phyloP scores from a whole-genome alignment of 345 rosid genomes.

The Pistacia atlantica region DNA sequence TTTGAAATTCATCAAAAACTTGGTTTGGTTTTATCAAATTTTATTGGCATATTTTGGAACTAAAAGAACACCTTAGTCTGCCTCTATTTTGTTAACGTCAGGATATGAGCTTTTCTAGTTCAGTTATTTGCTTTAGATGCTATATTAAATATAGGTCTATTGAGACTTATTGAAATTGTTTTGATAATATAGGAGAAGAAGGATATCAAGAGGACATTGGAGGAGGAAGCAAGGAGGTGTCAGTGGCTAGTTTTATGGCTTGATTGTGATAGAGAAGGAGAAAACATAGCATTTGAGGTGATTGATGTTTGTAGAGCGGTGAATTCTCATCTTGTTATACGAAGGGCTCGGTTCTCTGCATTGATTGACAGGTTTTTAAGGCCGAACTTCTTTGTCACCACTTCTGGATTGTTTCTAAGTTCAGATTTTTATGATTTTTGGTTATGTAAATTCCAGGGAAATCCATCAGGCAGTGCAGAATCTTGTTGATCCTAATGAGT shows the following conservation, averaged over 20 bases:
- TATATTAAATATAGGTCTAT: neutral
- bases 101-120: neutral
- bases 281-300: conserved; percentile 94
- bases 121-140: neutral
- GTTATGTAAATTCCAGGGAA: conserved; percentile 55
- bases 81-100: neutral
- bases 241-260: conserved; percentile 97
- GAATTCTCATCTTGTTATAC: conserved; percentile 54
- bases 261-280: conserved; percentile 98
- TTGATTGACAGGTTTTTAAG: conserved; percentile 75
- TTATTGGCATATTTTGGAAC: neutral
- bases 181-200: conserved; percentile 61
- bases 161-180: neutral
- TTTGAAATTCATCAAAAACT: neutral
- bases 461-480: conserved; percentile 90
- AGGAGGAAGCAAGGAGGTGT: conserved; percentile 92
- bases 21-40: too few species aligned
- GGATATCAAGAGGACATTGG: conserved; percentile 85
- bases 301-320: conserved; percentile 66
- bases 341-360: conserved; percentile 94
- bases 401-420: conserved; percentile 9
- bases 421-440: conserved; percentile 15
- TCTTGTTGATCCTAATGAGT: conserved; percentile 79
- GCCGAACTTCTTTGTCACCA: conserved; percentile 7
- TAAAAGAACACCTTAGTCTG: neutral